Evolutionary conservation across 176 grass and related monocot species (phyloP), one percentile per base, ranked within the genome.

Genomic region (Phragmites australis): DNA sequence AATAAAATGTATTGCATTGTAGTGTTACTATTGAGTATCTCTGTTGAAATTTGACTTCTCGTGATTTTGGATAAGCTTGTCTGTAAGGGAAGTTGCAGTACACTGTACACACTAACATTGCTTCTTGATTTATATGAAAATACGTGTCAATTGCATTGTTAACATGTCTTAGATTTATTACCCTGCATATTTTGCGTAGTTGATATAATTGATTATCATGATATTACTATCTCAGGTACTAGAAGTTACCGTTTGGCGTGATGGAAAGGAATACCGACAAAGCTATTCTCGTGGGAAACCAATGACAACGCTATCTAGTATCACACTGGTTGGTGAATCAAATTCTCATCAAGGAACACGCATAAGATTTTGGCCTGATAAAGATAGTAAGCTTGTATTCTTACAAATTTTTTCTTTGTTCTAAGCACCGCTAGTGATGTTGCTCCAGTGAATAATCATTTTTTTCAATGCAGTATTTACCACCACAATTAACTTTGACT

Each of bases 361-460:
- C 27, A 88, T 98, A 62, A 85, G 88, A 75, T 98, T 98, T 91
- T 98, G 92, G 92, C 96, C 96, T 81, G 96, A 98, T 82, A 98
- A 87, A 88, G 65, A 94, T 29, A 93, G 96, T 98, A 85, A 83
- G 73, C 30, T 75, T 85, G 14, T 90, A 41, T 75, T 70, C 43
- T 32, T 79, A 27, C 19, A 55, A 26, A 45, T 0, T 40, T 66
- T 17, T 65, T 74, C 68, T 81, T 65, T 61, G 65, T 45, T 60
- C 6, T 79, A 62, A 48, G 42, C 75, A 74, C 44, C 47, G 22
- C 10, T 84, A 64, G 57, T 55, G 40, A 85, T 83, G 41, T 53
- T 75, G 65, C 52, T 44, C 22, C 14, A 49, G 15, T 63, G 48
- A 9, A 21, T 72, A 62, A 61, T 53, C 22, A 15, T 62, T 75